Conservation (phyloP, 345 rosid genomes). For the Salix exigua region DNA sequence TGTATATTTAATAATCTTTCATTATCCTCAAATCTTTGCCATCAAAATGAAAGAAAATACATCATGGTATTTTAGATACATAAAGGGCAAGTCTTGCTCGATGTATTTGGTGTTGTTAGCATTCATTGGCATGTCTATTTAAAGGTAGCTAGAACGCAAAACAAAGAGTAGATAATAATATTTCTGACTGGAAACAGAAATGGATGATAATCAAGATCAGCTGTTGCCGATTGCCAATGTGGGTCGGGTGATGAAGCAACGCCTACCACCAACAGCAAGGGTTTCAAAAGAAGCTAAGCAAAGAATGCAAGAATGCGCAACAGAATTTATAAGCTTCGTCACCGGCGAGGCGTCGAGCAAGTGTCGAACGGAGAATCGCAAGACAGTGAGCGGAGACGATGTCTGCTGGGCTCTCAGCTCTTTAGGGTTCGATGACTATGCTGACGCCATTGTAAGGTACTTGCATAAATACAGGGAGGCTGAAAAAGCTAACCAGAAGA, state of each 20-base stretch:
- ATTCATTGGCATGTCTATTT: background rate
- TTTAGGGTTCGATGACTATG: constrained; percentile 26
- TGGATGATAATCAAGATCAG: constrained; percentile 16
- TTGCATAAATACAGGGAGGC: constrained; percentile 25
- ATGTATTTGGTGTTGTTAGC: too few relatives aligned
- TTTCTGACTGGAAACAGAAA: background rate
- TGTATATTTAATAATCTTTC: too few relatives aligned
- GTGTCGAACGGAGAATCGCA: constrained; percentile 32
- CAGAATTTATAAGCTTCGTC: constrained; percentile 31
- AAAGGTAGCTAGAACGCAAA: background rate
- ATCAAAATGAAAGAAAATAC: too few relatives aligned
- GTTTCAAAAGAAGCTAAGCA: constrained; percentile 29
- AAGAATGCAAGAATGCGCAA: constrained; percentile 31
- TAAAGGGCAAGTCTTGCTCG: too few relatives aligned
- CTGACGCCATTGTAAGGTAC: constrained; percentile 16
- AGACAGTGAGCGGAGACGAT: constrained; percentile 32
- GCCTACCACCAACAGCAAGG: constrained; percentile 22
- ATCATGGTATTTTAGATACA: too few relatives aligned
- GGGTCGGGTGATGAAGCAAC: constrained; percentile 25
- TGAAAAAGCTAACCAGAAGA: constrained; percentile 30
- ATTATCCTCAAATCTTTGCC: too few relatives aligned
- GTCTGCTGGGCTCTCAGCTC: constrained; percentile 30
- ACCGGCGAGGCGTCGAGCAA: constrained; percentile 29
- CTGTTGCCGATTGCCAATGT: constrained; percentile 31
- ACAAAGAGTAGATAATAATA: background rate